phyloP scores from a whole-genome alignment of 805 yeast genomes.

The Blastobotrys robertii region DNA sequence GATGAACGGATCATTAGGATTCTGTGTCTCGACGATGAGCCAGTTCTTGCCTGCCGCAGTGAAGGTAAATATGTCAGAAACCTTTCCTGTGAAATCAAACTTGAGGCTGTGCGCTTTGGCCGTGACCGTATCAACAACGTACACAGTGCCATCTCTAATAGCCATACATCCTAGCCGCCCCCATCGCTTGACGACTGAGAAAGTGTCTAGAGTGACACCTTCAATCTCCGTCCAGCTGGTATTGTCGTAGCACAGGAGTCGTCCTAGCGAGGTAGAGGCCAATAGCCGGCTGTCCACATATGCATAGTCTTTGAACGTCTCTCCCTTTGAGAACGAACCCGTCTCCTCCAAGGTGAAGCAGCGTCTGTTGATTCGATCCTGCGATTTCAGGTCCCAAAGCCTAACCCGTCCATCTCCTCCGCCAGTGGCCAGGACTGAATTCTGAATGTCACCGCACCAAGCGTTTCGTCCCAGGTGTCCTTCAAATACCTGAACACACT shows the following conservation, averaged over 20 bases:
- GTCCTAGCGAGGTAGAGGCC: background rate
- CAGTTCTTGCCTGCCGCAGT: constrained; percentile 11
- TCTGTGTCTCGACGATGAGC: constrained; percentile 55
- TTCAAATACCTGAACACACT: constrained; percentile 42
- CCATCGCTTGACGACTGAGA: constrained; percentile 24
- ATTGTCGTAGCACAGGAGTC: background rate
- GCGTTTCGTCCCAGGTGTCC: constrained; percentile 78
- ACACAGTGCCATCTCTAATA: constrained; percentile 24
- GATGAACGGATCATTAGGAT: constrained; percentile 46
- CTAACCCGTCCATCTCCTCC: constrained; percentile 89
- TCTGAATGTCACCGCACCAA: constrained; percentile 57
- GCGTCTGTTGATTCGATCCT: background rate
- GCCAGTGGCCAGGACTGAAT: constrained; percentile 59
- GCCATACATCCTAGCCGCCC: constrained; percentile 37
- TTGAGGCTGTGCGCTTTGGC: constrained; percentile 11
- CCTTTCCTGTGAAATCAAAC: constrained; percentile 28
- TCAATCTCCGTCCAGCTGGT: constrained; percentile 8
- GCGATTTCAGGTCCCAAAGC: constrained; percentile 37
- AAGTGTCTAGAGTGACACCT: constrained; percentile 9
- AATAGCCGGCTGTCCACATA: constrained; percentile 21
- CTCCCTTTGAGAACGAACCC: constrained; percentile 31
- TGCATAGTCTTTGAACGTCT: constrained; percentile 51
- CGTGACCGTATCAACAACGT: constrained; percentile 14
- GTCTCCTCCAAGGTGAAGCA: constrained; percentile 1
- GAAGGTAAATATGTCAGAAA: constrained; percentile 21